Base-by-base conservation (phyloP, 169 alveolate genomes). In the Amoebophrya sp. region DNA sequence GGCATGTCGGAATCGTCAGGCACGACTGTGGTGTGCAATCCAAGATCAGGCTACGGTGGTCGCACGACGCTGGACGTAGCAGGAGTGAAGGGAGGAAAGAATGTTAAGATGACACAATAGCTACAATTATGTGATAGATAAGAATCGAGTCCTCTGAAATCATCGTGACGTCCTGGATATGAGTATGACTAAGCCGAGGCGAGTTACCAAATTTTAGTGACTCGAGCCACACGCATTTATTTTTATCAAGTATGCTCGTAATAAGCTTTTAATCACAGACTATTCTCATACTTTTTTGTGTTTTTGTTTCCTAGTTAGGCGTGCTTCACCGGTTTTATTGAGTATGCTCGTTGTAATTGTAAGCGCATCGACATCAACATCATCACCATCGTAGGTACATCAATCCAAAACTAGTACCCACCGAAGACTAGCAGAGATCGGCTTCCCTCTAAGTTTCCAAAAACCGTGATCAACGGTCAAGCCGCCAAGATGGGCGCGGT, bases 1-100 rank as follows among this genome's bases (percentile, higher is more conserved):
- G 83, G 83, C 26, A 65, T 65, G 83, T 65, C 83, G 83, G 83
- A 65, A 18, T 65, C 83, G n/a, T n/a, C n/a, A n/a, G n/a, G 76
- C 10, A 53, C 76, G 76, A 53, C 76, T 14, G 10, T 10, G n/a
- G 10, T 53, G 76, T 53, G 76, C 76, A 53, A 53, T 23, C 76
- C 76, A 53, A 10, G 76, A 10, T 53, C 76, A 10, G 23, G n/a
- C n/a, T 10, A 10, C n/a, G 76, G 23, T 14, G 76, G n/a, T 10
- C 23, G 23, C 76, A 53, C 76, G 76, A 23, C 23, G 23, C 76
- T 10, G 23, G 76, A 14, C 76, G 76, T 23, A 53, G 76, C 76
- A 10, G 76, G 76, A 53, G 76, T 23, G 23, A 53, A 53, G 10
- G 76, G 23, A 53, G 76, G n/a, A n/a, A n/a, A n/a, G n/a, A n/a